Evolutionary conservation across 2,329 filamentous ascomycete genomes (phyloP).

Genomic region (Niveomyces coronatus): DNA sequence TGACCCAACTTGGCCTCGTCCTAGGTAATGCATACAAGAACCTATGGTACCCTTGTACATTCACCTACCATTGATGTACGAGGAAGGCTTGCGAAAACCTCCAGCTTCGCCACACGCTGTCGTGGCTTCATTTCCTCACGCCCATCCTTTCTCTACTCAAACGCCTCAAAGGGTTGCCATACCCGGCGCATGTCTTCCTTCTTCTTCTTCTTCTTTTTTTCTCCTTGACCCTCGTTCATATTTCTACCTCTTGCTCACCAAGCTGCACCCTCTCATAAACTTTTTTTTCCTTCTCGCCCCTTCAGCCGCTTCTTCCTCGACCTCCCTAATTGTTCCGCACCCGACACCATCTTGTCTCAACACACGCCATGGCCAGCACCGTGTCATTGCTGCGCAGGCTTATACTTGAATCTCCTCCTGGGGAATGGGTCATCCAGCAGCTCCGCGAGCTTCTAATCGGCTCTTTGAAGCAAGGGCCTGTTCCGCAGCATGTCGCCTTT

Average conservation of each 20-base stretch:
- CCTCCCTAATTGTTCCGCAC: slow-evolving; percentile 4
- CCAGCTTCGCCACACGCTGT: slow-evolving; percentile 15
- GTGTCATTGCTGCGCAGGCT: slow-evolving; percentile 48
- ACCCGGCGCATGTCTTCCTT: slow-evolving; percentile 7
- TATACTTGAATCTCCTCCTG: slow-evolving; percentile 78
- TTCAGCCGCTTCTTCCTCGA: slow-evolving; percentile 5
- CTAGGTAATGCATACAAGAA: too few species aligned
- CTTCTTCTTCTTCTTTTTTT: slow-evolving; percentile 3
- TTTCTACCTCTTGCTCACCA: too few species aligned
- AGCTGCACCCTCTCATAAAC: too few species aligned
- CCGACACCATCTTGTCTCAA: neutral
- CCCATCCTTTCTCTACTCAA: neutral
- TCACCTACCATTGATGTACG: too few species aligned
- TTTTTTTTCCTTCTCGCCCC: slow-evolving; percentile 9
- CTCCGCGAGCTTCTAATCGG: slow-evolving; percentile 80
- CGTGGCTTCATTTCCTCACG: slow-evolving; percentile 14
- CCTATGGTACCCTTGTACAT: too few species aligned
- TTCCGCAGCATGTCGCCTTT: slow-evolving; percentile 95
- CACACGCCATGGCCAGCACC: slow-evolving; percentile 39
- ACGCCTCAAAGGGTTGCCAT: neutral
- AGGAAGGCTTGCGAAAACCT: slow-evolving; percentile 9
- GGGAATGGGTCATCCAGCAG: slow-evolving; percentile 76
- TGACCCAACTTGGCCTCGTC: neutral
- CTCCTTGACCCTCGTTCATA: neutral
- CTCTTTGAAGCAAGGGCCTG: slow-evolving; percentile 77